A percentile compares a stretch with the other conserved stretches of the same genome.
These are phyloP conservation scores for Alternaria sp. DNA, from an alignment of 2,329 filamentous ascomycete species.

Conservation along the genomic window DNA sequence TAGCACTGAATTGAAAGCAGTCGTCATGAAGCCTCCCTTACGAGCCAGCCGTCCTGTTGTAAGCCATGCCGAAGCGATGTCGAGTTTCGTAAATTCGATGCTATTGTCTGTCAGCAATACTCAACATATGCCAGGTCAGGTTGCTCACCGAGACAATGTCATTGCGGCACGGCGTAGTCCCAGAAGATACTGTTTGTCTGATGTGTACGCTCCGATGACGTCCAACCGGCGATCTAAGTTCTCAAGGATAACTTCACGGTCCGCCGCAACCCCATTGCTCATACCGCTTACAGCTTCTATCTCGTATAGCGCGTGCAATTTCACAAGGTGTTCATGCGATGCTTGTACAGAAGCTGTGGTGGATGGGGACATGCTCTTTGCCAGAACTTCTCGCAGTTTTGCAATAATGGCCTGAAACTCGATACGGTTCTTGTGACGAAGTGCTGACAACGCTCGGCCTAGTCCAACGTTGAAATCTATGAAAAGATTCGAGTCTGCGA, in stretches of 20 bases:
- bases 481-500: constrained; percentile 45
- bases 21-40: constrained; percentile 82
- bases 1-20: constrained; percentile 92
- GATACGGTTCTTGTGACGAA: constrained; percentile 61
- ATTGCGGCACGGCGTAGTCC: constrained; percentile 87
- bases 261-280: constrained; percentile 43
- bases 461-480: constrained; percentile 85
- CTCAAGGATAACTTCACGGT: constrained; percentile 54
- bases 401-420: constrained; percentile 67
- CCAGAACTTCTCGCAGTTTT: constrained; percentile 73
- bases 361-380: constrained; percentile 76
- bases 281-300: constrained; percentile 75
- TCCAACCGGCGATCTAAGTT: constrained; percentile 81
- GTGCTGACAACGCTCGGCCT: constrained; percentile 70
- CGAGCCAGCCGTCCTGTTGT: constrained; percentile 84
- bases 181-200: constrained; percentile 93
- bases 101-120: constrained; percentile 37
- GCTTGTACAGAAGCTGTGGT: constrained; percentile 82
- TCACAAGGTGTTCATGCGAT: constrained; percentile 84
- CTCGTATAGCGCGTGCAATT: constrained; percentile 87
- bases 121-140: neutral
- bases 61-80: constrained; percentile 86
- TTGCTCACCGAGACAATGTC: constrained; percentile 73
- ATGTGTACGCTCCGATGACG: constrained; percentile 84
- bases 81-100: constrained; percentile 69